Evolutionary conservation across 116 monocot genomes (phyloP).

Genomic region (Trichopus zeylanicus): DNA sequence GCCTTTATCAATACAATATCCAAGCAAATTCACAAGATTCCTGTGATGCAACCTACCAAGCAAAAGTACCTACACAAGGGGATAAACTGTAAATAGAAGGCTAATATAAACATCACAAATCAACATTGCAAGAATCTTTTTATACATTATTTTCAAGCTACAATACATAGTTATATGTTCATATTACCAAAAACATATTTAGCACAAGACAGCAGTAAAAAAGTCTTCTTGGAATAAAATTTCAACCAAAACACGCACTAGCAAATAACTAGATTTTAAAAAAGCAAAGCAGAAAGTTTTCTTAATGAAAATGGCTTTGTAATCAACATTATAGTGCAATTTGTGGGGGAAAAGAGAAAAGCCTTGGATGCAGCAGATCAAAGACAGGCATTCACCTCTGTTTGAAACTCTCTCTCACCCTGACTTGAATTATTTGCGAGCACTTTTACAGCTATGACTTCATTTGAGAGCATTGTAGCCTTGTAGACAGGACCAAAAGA

Average conservation of each 20-base stretch:
- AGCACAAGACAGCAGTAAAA: no score
- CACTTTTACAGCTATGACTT: slow-evolving; percentile 79
- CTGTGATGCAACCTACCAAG: slow-evolving; percentile 90
- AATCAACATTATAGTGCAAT: no score
- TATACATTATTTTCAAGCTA: background rate
- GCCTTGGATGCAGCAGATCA: background rate
- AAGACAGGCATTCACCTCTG: slow-evolving; percentile 45
- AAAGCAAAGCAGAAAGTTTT: no score
- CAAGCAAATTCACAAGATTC: slow-evolving; percentile 96
- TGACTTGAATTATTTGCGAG: slow-evolving; percentile 80
- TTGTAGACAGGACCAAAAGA: slow-evolving; percentile 94
- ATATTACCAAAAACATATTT: no score
- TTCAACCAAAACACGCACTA: no score
- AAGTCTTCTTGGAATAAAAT: no score
- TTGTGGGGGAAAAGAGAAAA: no score
- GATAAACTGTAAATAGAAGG: background rate
- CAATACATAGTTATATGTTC: no score
- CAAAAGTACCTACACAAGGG: slow-evolving; percentile 50
- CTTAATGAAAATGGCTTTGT: no score
- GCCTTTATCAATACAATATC: slow-evolving; percentile 91
- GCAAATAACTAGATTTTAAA: no score
- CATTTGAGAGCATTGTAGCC: slow-evolving; percentile 59
- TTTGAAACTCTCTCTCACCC: slow-evolving; percentile 93
- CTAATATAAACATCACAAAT: background rate
- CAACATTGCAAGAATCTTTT: background rate